A percentile compares a stretch with the other conserved stretches of the same genome.
Conservation (phyloP, 768 basidiomycete species). For the Leucosporidium creatinivorum region DNA sequence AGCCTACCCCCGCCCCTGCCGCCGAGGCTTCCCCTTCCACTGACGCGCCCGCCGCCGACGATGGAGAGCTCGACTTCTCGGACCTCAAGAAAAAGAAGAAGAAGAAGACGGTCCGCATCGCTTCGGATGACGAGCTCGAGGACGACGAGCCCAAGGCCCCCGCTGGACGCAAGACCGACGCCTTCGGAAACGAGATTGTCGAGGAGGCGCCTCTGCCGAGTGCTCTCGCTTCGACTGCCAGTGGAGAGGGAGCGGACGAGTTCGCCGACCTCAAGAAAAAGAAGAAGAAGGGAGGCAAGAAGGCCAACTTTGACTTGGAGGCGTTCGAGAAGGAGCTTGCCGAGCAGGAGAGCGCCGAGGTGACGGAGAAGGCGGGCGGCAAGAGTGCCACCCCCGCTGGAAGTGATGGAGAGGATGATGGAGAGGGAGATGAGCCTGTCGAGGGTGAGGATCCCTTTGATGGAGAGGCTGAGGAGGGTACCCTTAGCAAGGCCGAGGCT, state of each 20-base stretch:
- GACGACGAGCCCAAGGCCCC: conserved; percentile 3
- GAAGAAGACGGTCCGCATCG: conserved; percentile 58
- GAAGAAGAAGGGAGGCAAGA: conserved; percentile 53
- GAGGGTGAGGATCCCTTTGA: conserved; percentile 39
- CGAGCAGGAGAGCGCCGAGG: conserved; percentile 51
- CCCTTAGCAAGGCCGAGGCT: conserved; percentile 50
- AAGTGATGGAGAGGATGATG: conserved; percentile 28
- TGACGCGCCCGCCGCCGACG: conserved; percentile 40
- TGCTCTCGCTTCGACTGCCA: conserved; percentile 32
- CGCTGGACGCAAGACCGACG: conserved; percentile 21
- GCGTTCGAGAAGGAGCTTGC: conserved; percentile 65
- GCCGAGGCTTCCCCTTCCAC: conserved; percentile 28
- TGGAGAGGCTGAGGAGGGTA: conserved; percentile 30
- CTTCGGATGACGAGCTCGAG: conserved; percentile 37
- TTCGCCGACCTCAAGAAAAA: conserved; percentile 61
- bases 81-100: conserved; percentile 84
- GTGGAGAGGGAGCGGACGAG: conserved; percentile 34
- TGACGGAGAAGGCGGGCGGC: background rate
- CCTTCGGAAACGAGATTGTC: conserved; percentile 31
- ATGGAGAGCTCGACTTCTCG: conserved; percentile 84
- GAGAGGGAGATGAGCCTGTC: conserved; percentile 27
- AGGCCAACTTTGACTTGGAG: conserved; percentile 78
- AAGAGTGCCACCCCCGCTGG: conserved; percentile 49
- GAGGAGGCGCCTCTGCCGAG: conserved; percentile 45
- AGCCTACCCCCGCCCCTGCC: conserved; percentile 40